Percentiles rank a stretch among this genome's conserved stretches.
phyloP scores from a whole-genome alignment of 2,329 filamentous ascomycete genomes.

The Emmonsiellopsis sp. region DNA sequence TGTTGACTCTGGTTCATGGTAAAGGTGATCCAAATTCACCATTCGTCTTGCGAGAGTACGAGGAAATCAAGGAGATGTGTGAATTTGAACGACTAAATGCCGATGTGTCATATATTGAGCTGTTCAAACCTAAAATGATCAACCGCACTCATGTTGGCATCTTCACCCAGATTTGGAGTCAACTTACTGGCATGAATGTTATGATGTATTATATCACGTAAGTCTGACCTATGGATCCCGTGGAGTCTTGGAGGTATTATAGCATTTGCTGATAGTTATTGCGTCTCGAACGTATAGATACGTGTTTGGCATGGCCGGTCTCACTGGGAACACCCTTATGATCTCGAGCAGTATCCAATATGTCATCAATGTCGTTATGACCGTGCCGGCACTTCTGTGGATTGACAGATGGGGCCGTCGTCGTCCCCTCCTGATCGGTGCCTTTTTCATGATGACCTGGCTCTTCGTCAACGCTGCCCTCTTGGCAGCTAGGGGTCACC shows the following conservation, averaged over 20 bases:
- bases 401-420: slow-evolving; percentile 70
- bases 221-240: slow-evolving; percentile 18
- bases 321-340: slow-evolving; percentile 49
- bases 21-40: slow-evolving; percentile 55
- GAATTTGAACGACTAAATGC: slow-evolving; percentile 63
- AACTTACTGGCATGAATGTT: slow-evolving; percentile 68
- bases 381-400: slow-evolving; percentile 63
- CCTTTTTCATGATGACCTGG: slow-evolving; percentile 49
- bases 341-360: slow-evolving; percentile 62
- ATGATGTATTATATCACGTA: slow-evolving; percentile 61
- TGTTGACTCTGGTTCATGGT: slow-evolving; percentile 51
- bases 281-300: slow-evolving; percentile 30
- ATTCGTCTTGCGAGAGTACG: slow-evolving; percentile 58
- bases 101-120: slow-evolving; percentile 60
- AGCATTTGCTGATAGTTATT: too few relatives aligned
- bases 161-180: slow-evolving; percentile 67
- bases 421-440: slow-evolving; percentile 54
- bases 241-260: too few relatives aligned
- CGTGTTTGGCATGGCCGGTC: slow-evolving; percentile 62
- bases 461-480: slow-evolving; percentile 37
- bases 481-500: slow-evolving; percentile 35
- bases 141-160: slow-evolving; percentile 63
- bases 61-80: slow-evolving; percentile 63
- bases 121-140: slow-evolving; percentile 64
- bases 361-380: slow-evolving; percentile 73